These are phyloP conservation scores for Lasiodiplodia gonubiensis DNA, from an alignment of 2,329 filamentous ascomycete species.

Conservation along the genomic window DNA sequence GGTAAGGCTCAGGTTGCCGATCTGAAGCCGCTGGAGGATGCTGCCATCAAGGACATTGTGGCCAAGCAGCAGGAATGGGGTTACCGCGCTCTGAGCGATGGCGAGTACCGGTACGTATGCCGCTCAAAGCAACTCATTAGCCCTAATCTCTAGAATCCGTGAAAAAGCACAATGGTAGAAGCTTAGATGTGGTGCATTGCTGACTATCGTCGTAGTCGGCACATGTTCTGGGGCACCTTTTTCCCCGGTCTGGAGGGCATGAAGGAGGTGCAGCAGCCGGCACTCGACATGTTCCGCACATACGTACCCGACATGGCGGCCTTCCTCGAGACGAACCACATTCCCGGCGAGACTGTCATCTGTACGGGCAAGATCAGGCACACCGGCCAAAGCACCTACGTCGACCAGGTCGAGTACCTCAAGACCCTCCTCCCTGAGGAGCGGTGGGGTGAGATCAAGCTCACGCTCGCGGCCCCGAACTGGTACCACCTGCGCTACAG, in stretches of 20 bases:
- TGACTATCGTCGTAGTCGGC: conserved; percentile 34
- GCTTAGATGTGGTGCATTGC: background rate
- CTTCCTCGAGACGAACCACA: conserved; percentile 62
- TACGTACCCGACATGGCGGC: conserved; percentile 66
- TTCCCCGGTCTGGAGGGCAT: conserved; percentile 59
- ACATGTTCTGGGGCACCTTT: conserved; percentile 61
- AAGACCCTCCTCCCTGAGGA: conserved; percentile 63
- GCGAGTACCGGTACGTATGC: conserved; percentile 61
- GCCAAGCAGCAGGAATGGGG: conserved; percentile 65
- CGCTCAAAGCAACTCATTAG: no score
- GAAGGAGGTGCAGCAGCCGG: conserved; percentile 55
- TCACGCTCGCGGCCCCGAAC: conserved; percentile 68
- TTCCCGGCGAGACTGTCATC: conserved; percentile 61
- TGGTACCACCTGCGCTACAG: conserved; percentile 71
- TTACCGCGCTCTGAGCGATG: conserved; percentile 67
- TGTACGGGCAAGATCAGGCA: conserved; percentile 63
- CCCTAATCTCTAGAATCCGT: no score
- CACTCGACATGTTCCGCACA: conserved; percentile 57
- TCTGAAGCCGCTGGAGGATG: conserved; percentile 65
- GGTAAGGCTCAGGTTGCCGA: conserved; percentile 61
- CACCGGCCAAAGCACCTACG: conserved; percentile 58
- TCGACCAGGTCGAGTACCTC: conserved; percentile 63
- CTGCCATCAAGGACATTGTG: conserved; percentile 68
- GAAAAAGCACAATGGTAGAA: background rate
- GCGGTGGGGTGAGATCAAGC: conserved; percentile 66